phyloP scores from a whole-genome alignment of 805 yeast genomes.

The Kodamaea leandrae region DNA sequence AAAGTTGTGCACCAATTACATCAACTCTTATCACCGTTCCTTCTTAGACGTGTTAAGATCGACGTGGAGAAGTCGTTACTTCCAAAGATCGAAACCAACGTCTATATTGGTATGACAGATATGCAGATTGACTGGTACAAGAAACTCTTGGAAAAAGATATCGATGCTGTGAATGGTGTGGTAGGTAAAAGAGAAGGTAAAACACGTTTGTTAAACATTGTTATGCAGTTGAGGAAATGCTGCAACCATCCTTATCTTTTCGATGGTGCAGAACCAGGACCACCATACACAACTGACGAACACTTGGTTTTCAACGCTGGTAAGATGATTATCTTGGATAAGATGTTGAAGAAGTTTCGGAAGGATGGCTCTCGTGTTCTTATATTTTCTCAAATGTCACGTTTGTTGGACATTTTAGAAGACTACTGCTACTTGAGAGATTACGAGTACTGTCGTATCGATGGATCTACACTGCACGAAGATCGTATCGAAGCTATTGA shows the following conservation, averaged over 20 bases:
- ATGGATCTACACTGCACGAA: constrained; percentile 90
- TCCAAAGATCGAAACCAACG: constrained; percentile 86
- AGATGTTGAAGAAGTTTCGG: constrained; percentile 67
- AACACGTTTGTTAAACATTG: constrained; percentile 86
- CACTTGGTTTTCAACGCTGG: constrained; percentile 89
- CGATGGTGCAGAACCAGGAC: constrained; percentile 99
- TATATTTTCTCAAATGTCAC: constrained; percentile 91
- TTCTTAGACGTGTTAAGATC: constrained; percentile 83
- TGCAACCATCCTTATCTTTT: constrained; percentile 96
- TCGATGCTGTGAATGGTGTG: constrained; percentile 94
- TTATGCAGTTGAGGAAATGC: constrained; percentile 94
- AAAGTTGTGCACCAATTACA: constrained; percentile 84
- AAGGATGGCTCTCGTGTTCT: constrained; percentile 83
- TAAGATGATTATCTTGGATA: constrained; percentile 85
- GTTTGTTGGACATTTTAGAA: constrained; percentile 84
- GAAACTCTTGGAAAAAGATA: constrained; percentile 83
- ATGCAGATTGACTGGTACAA: constrained; percentile 95
- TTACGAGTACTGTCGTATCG: constrained; percentile 86
- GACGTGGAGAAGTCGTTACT: constrained; percentile 89
- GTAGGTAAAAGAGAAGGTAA: constrained; percentile 93
- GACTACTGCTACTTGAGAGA: constrained; percentile 87
- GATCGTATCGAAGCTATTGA: constrained; percentile 92
- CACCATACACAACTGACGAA: constrained; percentile 94
- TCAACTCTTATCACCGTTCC: constrained; percentile 81
- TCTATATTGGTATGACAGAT: constrained; percentile 91